Base-by-base conservation (phyloP, 169 alveolate species). In the Ichthyophthirius multifiliis region DNA sequence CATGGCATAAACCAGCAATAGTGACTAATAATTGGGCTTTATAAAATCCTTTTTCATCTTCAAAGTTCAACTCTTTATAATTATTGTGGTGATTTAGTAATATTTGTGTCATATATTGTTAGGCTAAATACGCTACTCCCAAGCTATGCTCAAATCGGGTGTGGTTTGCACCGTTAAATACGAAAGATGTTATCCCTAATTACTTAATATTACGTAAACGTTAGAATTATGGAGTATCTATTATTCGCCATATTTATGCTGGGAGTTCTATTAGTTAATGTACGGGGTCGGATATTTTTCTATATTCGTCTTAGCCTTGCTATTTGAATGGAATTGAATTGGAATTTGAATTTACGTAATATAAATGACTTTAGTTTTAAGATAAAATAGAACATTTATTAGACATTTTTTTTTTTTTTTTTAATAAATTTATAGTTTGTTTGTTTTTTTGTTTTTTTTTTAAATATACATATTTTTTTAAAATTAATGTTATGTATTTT, bases 1-100 rank as follows among this genome's bases (percentile, higher is more conserved):
- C 98, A 85, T 97, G 98, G 74, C 96, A 92, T 27, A 97, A 87
- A 37, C 97, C 98, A 16, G 98, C 98, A 32, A 95, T 88, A 10
- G 95, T 89, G 16, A 95, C 93, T 18, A 73, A 23, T 35, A 65
- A 20, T 10, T 65, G 67, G 18, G 45, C 30, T 67, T 76, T 65
- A 37, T 34, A 13, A 43, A 76, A 76, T 34, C 67, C 75, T 34
- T 48, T 47, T 43, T 65, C 75, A 4, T 83, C 77, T 27, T 43
- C 74, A 23, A 74, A 34, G 27, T 45, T 74, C 32, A 65, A n/a
- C 2, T 45, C 44, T 5, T 80, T 75, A 43, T 76, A 63, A 32
- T 83, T 77, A 9, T 77, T 55, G 18, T 74, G 30, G 18, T 43
- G 63, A 34, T 63, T 82, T 62, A 75, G 74, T 6, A 74, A 65